Evolutionary conservation across 352 stramenopile genomes (phyloP).

Genomic region (Aphanomyces stellatus): DNA sequence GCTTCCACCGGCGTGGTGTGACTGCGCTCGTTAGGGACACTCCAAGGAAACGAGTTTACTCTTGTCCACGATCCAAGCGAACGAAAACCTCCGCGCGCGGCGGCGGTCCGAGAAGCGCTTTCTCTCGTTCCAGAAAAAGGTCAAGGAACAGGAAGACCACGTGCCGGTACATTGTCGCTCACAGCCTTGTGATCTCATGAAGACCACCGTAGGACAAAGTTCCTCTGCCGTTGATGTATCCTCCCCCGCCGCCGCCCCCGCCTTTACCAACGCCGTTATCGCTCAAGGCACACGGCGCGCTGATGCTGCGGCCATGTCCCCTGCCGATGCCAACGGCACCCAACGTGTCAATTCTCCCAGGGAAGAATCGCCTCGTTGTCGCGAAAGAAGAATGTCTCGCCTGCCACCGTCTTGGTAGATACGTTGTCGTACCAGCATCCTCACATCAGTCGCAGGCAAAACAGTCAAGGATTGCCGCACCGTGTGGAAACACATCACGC

Average conservation of each 20-base stretch:
- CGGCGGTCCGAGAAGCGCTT: constrained; percentile 43
- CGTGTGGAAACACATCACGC: constrained; percentile 10
- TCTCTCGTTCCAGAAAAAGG: not conserved
- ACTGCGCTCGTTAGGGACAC: constrained; percentile 17
- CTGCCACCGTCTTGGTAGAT: constrained; percentile 6
- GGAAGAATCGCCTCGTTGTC: constrained; percentile 12
- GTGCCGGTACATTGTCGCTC: not conserved
- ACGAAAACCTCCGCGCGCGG: constrained; percentile 37
- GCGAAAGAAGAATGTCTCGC: constrained; percentile 17
- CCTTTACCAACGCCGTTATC: not conserved
- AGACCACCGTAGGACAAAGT: not conserved
- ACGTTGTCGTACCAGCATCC: not conserved
- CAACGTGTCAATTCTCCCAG: not conserved
- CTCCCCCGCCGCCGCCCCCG: not conserved
- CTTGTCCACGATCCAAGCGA: constrained; percentile 42
- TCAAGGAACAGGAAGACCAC: constrained; percentile 7
- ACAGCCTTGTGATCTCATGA: not conserved
- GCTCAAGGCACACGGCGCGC: not conserved
- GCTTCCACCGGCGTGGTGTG: too few relatives aligned
- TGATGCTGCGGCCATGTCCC: constrained; percentile 4
- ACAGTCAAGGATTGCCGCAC: constrained; percentile 8
- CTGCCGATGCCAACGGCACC: not conserved
- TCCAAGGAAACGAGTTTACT: constrained; percentile 32
- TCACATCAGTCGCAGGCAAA: constrained; percentile 1
- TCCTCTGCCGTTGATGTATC: not conserved